Conservation (phyloP, 2,329 filamentous ascomycete genomes). For the Massarina eburnea region DNA sequence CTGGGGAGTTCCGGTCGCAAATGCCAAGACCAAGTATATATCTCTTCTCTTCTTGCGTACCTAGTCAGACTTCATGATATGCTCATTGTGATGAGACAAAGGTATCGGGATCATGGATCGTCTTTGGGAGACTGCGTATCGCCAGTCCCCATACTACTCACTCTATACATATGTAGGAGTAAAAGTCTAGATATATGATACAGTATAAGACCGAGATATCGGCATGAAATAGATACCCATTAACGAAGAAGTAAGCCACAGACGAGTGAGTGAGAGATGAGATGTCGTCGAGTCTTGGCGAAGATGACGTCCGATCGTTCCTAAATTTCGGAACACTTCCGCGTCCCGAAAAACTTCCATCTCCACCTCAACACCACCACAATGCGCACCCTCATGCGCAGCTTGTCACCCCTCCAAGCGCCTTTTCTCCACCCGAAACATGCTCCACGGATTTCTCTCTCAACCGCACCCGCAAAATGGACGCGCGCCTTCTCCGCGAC, state of each 20-base stretch:
- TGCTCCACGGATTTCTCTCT: conserved; percentile 6
- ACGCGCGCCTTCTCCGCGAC: conserved; percentile 32
- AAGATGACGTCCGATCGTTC: conserved; percentile 3
- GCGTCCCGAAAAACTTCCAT: conserved; percentile 11
- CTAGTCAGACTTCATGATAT: too few relatives aligned
- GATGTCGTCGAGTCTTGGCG: conserved; percentile 1
- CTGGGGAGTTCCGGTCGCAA: too few relatives aligned
- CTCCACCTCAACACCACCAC: conserved; percentile 3
- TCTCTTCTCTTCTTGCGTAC: too few relatives aligned
- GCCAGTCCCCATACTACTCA: too few relatives aligned
- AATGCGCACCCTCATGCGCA: conserved; percentile 20
- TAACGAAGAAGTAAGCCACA: not conserved
- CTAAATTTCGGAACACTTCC: conserved; percentile 14
- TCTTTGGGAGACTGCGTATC: too few relatives aligned
- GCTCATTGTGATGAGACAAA: too few relatives aligned
- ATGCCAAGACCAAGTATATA: too few relatives aligned
- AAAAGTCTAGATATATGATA: too few relatives aligned
- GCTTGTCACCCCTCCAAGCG: conserved; percentile 14
- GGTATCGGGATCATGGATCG: too few relatives aligned
- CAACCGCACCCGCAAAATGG: conserved; percentile 18
- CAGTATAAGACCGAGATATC: too few relatives aligned
- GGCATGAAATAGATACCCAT: too few relatives aligned
- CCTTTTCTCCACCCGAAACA: conserved; percentile 16
- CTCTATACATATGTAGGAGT: too few relatives aligned
- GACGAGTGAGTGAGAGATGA: not conserved